These are phyloP conservation scores for Microcera coccophila DNA, from an alignment of 2,329 filamentous ascomycete genomes.

Conservation along the genomic window DNA sequence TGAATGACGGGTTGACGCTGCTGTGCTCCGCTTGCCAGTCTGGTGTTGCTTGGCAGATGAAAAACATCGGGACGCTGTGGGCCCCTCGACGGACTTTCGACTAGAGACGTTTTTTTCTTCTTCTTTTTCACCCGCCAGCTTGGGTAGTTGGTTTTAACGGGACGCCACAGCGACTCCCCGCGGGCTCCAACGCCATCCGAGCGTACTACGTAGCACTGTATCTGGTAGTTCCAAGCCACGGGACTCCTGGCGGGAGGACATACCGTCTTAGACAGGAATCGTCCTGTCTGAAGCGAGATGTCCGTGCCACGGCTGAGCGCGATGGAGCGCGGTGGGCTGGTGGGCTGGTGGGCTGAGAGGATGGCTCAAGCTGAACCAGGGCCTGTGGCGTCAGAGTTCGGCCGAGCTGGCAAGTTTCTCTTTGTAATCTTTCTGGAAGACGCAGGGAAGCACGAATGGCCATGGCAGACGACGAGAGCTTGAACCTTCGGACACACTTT, in stretches of 20 bases:
- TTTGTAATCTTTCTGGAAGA: slow-evolving; percentile 19
- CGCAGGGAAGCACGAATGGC: too few species aligned
- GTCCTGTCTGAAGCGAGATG: slow-evolving; percentile 14
- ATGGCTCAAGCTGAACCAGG: not conserved
- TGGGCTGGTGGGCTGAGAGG: slow-evolving; percentile 2
- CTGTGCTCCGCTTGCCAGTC: too few species aligned
- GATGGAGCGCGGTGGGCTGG: not conserved
- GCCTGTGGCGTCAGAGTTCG: slow-evolving; percentile 21
- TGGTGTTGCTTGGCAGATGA: too few species aligned
- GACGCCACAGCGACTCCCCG: slow-evolving; percentile 16
- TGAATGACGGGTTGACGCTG: slow-evolving; percentile 17
- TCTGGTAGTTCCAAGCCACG: slow-evolving; percentile 9
- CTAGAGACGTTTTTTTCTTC: too few species aligned
- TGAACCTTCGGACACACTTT: slow-evolving; percentile 4
- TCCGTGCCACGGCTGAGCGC: slow-evolving; percentile 18
- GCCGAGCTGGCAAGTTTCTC: slow-evolving; percentile 12
- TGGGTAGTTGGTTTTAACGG: slow-evolving; percentile 11
- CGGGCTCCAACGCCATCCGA: slow-evolving; percentile 9
- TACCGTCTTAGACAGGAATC: not conserved
- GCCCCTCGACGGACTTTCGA: too few species aligned
- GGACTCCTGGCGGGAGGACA: slow-evolving; percentile 5
- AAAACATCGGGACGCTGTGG: too few species aligned
- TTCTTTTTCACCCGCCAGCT: too few species aligned
- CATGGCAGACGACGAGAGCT: too few species aligned
- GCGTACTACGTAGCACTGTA: slow-evolving; percentile 5